Evolutionary conservation across 106 monocot genomes (phyloP), one percentile per base, ranked within the genome.

Genomic region (Gastrodia elata): DNA sequence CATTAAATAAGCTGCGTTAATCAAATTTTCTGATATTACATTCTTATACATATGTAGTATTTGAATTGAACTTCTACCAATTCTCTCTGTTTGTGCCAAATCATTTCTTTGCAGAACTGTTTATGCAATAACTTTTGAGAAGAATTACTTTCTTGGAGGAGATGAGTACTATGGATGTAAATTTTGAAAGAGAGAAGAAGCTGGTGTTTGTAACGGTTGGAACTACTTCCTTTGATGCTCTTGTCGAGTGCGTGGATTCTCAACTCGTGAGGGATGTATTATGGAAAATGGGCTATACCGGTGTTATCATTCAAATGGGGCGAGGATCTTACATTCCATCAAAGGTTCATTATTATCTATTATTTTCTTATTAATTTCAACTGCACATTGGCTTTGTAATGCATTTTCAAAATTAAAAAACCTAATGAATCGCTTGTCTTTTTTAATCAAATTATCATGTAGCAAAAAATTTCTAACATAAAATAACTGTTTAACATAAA

Each of bases 131-230:
- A 30, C 11, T 11, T 7, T 61, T 20, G 1, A 9, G 32, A 28
- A 28, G 61, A 28, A 13, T 32, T 61, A 2, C 61, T 61, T 61
- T 30, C 13, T 11, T 11, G 32, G 22, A 37, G 35, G 22, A 37
- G 35, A 67, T 67, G 67, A 67, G 28, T 37, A 4, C 6, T 35
- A 20, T 11, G 13, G 67, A 16, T 67, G 36, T 80, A 37, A 49
- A 30, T 44, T 26, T 27, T 5, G 70, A 36, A 36, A 42, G 11
- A 18, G 25, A 25, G 24, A 84, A 68, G 74, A 83, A 78, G 38
- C 80, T 46, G 11, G 94, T 95, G 52, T 95, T 95, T 75, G 91
- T 95, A 68, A 95, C 94, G n/a, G 94, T 95, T 1, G 91, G 91
- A 8, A 95, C 91, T 0, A 95, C 94, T 15, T 83, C 83, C 64